Evolutionary conservation across 2,329 filamentous ascomycete genomes (phyloP).

Genomic region (Xylariales sp.): DNA sequence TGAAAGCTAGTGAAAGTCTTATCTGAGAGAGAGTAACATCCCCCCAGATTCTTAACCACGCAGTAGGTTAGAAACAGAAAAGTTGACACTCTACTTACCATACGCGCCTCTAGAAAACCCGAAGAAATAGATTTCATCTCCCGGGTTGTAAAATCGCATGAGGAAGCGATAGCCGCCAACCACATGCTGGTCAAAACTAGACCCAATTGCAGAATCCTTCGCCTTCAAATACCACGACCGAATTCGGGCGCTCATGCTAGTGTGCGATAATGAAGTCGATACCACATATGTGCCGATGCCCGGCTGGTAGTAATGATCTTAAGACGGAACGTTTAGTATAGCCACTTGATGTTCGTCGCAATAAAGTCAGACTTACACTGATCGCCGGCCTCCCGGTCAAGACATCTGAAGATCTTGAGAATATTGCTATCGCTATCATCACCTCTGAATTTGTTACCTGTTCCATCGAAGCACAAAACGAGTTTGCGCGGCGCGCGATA

Average conservation of each 20-base stretch:
- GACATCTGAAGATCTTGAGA: conserved; percentile 76
- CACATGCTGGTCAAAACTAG: conserved; percentile 84
- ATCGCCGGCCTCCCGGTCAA: conserved; percentile 70
- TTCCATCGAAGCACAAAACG: conserved; percentile 72
- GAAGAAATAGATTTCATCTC: conserved; percentile 77
- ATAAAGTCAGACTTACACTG: conserved; percentile 61
- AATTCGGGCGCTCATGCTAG: conserved; percentile 65
- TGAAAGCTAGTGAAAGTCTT: no score
- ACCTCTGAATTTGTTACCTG: conserved; percentile 72
- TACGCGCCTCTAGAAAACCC: conserved; percentile 80
- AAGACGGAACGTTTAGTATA: conserved; percentile 23
- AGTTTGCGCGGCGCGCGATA: conserved; percentile 57
- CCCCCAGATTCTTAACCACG: no score
- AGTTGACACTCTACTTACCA: conserved; percentile 29
- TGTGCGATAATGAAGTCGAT: conserved; percentile 68
- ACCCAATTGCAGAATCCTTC: conserved; percentile 83
- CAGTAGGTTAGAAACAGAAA: not conserved
- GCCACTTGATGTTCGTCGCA: not conserved
- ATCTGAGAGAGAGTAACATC: not conserved
- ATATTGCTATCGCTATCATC: conserved; percentile 74
- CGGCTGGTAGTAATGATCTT: conserved; percentile 71
- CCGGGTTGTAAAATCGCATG: conserved; percentile 76
- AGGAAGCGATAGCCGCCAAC: conserved; percentile 85
- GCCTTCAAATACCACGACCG: conserved; percentile 77
- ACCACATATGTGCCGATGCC: conserved; percentile 81